Evolutionary conservation across 371 early-diverging fungal genomes (phyloP).

Genomic region (Mortierella polycephala): DNA sequence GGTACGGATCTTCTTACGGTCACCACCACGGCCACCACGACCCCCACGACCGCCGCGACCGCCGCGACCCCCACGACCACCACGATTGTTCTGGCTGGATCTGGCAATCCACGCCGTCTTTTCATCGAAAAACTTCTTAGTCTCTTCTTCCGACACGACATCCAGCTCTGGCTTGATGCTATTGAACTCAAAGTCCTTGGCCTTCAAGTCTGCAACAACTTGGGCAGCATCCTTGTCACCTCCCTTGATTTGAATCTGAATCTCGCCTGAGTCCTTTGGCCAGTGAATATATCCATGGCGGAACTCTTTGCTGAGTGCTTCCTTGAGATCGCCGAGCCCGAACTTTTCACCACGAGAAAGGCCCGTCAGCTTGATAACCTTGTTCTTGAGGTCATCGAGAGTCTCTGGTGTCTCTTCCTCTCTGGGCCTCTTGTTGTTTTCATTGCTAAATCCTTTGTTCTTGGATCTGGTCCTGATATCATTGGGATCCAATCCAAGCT

Average conservation of each 20-base stretch:
- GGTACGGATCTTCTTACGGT: constrained; percentile 52
- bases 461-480: constrained; percentile 32
- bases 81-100: constrained; percentile 14
- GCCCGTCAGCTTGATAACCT: constrained; percentile 52
- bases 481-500: constrained; percentile 50
- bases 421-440: constrained; percentile 44
- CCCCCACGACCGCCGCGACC: constrained; percentile 50
- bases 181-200: constrained; percentile 45
- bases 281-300: constrained; percentile 56
- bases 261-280: constrained; percentile 39
- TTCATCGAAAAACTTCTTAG: constrained; percentile 53
- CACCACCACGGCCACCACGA: constrained; percentile 46
- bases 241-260: constrained; percentile 57
- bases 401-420: constrained; percentile 44
- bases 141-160: constrained; percentile 52
- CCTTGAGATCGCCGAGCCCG: constrained; percentile 51
- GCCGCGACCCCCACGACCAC: constrained; percentile 40
- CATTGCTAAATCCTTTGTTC: constrained; percentile 45
- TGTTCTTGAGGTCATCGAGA: constrained; percentile 47
- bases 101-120: constrained; percentile 47
- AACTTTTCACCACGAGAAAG: constrained; percentile 48
- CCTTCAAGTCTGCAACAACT: constrained; percentile 47
- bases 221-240: constrained; percentile 53
- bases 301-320: constrained; percentile 46
- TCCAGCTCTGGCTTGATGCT: constrained; percentile 51